These are phyloP conservation scores for Phanerochaete carnosa DNA, from an alignment of 768 basidiomycete species.

Conservation along the genomic window DNA sequence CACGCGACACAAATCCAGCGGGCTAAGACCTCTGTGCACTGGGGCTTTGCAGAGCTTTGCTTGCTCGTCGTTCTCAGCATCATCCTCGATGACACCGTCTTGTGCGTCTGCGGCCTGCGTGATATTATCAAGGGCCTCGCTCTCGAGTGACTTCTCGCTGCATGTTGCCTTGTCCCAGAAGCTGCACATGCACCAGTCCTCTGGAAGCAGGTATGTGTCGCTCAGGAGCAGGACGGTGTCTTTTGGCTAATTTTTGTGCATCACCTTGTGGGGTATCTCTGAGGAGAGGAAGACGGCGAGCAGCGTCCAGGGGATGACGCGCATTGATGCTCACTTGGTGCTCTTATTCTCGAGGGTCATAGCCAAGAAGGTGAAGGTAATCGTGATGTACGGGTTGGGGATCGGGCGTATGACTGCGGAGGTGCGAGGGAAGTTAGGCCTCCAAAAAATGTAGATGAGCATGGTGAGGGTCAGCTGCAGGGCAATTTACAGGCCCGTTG, in stretches of 20 bases:
- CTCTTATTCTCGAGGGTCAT: slow-evolving; percentile 66
- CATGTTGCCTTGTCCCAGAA: slow-evolving; percentile 70
- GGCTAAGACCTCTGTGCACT: slow-evolving; percentile 36
- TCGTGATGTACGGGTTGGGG: slow-evolving; percentile 84
- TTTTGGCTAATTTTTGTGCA: slow-evolving; percentile 30
- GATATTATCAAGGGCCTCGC: slow-evolving; percentile 70
- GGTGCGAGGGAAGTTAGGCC: slow-evolving; percentile 57
- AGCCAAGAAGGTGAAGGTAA: slow-evolving; percentile 85
- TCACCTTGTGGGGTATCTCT: slow-evolving; percentile 50
- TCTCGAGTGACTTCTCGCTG: slow-evolving; percentile 63
- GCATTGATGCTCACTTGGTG: slow-evolving; percentile 62
- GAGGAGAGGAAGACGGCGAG: slow-evolving; percentile 65
- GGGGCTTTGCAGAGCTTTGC: slow-evolving; percentile 29
- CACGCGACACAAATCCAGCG: slow-evolving; percentile 80
- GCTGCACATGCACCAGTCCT: slow-evolving; percentile 94
- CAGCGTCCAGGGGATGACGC: slow-evolving; percentile 80
- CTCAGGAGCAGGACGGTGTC: slow-evolving; percentile 69
- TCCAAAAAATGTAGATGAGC: slow-evolving; percentile 66
- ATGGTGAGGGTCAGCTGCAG: slow-evolving; percentile 77
- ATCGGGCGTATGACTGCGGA: slow-evolving; percentile 45
- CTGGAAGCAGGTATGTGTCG: slow-evolving; percentile 68
- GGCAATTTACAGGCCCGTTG: slow-evolving; percentile 69
- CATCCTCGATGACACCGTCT: slow-evolving; percentile 84
- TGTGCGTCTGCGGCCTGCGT: slow-evolving; percentile 51
- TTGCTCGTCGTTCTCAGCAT: slow-evolving; percentile 45